A percentile compares a stretch with the other conserved stretches of the same genome.
These are phyloP conservation scores for Coniferiporia sulphurascens DNA, from an alignment of 1,284 basidiomycete genomes.

Conservation along the genomic window DNA sequence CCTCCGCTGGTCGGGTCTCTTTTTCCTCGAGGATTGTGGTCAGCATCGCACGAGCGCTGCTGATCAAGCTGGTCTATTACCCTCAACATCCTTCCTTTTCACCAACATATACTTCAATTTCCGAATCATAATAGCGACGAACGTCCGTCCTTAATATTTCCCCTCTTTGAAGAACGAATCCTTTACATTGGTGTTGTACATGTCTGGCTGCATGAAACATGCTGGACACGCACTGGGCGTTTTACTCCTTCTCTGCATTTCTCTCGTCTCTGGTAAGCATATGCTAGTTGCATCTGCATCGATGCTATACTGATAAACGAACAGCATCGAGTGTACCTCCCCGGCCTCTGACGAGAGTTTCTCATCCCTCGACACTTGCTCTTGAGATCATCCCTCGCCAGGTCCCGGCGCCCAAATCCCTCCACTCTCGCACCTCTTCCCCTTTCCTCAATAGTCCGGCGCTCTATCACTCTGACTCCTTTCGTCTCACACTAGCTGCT, in stretches of 20 bases:
- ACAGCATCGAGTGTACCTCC: conserved; percentile 49
- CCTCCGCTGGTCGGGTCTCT: background rate
- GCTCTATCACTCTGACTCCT: conserved; percentile 58
- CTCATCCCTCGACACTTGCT: conserved; percentile 52
- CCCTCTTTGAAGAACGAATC: background rate
- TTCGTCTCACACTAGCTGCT: conserved; percentile 59
- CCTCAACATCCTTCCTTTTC: background rate
- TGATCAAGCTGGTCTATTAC: background rate
- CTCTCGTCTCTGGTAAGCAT: background rate
- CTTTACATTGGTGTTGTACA: background rate
- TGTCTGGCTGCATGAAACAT: background rate
- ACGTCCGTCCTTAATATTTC: background rate
- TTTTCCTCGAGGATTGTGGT: background rate
- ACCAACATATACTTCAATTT: background rate
- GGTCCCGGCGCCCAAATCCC: conserved; percentile 26
- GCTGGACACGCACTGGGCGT: background rate
- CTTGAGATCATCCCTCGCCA: conserved; percentile 64
- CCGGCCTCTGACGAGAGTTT: conserved; percentile 51
- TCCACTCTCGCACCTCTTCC: conserved; percentile 33
- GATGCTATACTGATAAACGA: background rate
- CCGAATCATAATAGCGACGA: background rate
- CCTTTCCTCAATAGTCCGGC: conserved; percentile 32
- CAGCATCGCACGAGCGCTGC: background rate
- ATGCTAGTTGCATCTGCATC: background rate
- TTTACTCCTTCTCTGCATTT: background rate